Evolutionary conservation across 345 rosid species (phyloP).

Genomic region (Aquilaria yunnanensis): DNA sequence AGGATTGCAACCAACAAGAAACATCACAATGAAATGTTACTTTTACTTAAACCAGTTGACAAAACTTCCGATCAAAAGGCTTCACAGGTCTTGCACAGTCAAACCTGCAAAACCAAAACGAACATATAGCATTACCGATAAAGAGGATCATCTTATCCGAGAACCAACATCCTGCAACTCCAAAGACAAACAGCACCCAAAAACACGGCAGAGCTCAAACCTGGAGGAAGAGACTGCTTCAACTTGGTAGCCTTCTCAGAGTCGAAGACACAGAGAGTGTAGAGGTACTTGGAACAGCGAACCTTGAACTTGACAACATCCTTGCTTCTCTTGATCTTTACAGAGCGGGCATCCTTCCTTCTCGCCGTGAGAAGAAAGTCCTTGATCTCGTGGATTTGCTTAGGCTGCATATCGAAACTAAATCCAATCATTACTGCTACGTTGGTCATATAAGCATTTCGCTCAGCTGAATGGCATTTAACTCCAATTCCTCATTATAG

Average conservation of each 20-base stretch:
- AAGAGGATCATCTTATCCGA: too few relatives aligned
- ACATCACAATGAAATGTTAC: too few relatives aligned
- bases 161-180: not conserved
- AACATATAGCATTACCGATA: not conserved
- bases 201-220: slow-evolving; percentile 13
- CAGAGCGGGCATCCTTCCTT: slow-evolving; percentile 89
- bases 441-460: not conserved
- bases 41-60: too few relatives aligned
- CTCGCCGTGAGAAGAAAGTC: slow-evolving; percentile 96
- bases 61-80: too few relatives aligned
- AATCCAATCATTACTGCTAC: not conserved
- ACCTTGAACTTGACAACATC: slow-evolving; percentile 92
- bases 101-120: slow-evolving; percentile 49
- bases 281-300: slow-evolving; percentile 84
- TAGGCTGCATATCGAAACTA: slow-evolving; percentile 45
- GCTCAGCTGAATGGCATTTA: too few relatives aligned
- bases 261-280: slow-evolving; percentile 85
- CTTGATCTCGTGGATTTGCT: slow-evolving; percentile 92
- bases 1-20: too few relatives aligned
- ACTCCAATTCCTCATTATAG: not conserved
- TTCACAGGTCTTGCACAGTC: slow-evolving; percentile 70
- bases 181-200: not conserved
- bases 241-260: slow-evolving; percentile 89
- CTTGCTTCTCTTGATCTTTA: slow-evolving; percentile 83
- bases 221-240: slow-evolving; percentile 98